These are phyloP conservation scores for Euclidium syriacum DNA, from an alignment of 345 rosid genomes.

Conservation along the genomic window DNA sequence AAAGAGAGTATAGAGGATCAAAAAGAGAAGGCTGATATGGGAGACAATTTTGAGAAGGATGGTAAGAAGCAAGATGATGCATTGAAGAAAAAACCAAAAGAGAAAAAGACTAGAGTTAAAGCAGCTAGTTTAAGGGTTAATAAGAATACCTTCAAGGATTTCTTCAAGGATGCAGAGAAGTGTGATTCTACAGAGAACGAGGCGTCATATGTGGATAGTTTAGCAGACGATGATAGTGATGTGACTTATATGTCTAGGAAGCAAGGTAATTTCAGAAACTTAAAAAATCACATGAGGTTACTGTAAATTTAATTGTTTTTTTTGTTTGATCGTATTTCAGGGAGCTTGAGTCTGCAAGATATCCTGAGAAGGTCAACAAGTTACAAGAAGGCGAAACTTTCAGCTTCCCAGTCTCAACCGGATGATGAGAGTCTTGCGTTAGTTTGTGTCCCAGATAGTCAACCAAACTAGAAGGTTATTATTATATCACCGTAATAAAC, in stretches of 20 bases:
- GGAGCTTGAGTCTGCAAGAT: conserved; percentile 20
- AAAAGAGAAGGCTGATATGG: conserved; percentile 29
- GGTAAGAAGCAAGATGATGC: too few relatives aligned
- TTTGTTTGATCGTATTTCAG: too few relatives aligned
- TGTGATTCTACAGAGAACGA: conserved; percentile 36
- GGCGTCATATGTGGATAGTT: conserved; percentile 38
- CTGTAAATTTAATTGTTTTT: too few relatives aligned
- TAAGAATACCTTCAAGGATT: conserved; percentile 6
- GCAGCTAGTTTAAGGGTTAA: conserved; percentile 27
- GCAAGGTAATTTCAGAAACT: too few relatives aligned
- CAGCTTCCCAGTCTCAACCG: conserved; percentile 27
- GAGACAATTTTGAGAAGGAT: too few relatives aligned
- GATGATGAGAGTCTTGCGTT: conserved; percentile 7
- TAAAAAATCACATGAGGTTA: background rate
- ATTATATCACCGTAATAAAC: too few relatives aligned
- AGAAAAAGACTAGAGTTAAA: conserved; percentile 29
- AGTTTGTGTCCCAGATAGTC: conserved; percentile 20
- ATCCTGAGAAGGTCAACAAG: conserved; percentile 29
- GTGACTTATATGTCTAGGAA: conserved; percentile 30
- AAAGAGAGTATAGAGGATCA: background rate
- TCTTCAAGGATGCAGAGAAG: conserved; percentile 32
- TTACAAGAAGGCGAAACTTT: conserved; percentile 29
- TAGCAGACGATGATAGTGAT: conserved; percentile 50
- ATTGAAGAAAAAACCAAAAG: conserved; percentile 30
- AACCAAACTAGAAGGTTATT: conserved; percentile 11